Percentiles rank a stretch among this genome's conserved stretches.
phyloP scores from a whole-genome alignment of 805 yeast genomes.

The Wickerhamomyces mucosus region DNA sequence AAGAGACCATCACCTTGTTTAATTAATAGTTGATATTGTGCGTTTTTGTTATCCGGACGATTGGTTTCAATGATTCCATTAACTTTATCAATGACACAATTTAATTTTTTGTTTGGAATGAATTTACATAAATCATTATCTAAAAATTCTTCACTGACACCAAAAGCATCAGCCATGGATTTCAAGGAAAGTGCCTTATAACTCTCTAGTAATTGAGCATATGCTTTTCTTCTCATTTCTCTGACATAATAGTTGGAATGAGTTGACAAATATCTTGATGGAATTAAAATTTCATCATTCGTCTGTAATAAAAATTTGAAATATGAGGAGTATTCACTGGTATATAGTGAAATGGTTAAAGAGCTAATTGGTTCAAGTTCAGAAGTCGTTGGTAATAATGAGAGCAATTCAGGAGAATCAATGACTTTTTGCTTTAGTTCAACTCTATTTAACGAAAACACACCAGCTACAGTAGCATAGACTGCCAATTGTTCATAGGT shows the following conservation, averaged over 20 bases:
- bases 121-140: constrained; percentile 83
- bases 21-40: constrained; percentile 80
- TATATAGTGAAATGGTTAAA: constrained; percentile 78
- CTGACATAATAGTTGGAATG: constrained; percentile 83
- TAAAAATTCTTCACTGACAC: constrained; percentile 78
- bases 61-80: constrained; percentile 93
- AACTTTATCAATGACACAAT: constrained; percentile 92
- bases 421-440: constrained; percentile 77
- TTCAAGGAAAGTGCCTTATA: constrained; percentile 83
- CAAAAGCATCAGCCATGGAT: constrained; percentile 92
- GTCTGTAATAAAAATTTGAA: constrained; percentile 72
- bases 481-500: constrained; percentile 85
- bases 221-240: constrained; percentile 91
- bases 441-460: constrained; percentile 70
- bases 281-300: constrained; percentile 58
- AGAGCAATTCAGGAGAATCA: constrained; percentile 88
- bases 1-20: constrained; percentile 88
- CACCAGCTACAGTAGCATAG: constrained; percentile 83
- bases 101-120: constrained; percentile 86
- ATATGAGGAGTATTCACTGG: constrained; percentile 75
- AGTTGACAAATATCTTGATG: constrained; percentile 56
- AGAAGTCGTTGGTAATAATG: constrained; percentile 63
- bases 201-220: constrained; percentile 87
- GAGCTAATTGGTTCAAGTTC: constrained; percentile 73
- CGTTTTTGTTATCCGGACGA: constrained; percentile 92